Conservation (phyloP, 208 protist species). For the Trypanosoma avium region DNA sequence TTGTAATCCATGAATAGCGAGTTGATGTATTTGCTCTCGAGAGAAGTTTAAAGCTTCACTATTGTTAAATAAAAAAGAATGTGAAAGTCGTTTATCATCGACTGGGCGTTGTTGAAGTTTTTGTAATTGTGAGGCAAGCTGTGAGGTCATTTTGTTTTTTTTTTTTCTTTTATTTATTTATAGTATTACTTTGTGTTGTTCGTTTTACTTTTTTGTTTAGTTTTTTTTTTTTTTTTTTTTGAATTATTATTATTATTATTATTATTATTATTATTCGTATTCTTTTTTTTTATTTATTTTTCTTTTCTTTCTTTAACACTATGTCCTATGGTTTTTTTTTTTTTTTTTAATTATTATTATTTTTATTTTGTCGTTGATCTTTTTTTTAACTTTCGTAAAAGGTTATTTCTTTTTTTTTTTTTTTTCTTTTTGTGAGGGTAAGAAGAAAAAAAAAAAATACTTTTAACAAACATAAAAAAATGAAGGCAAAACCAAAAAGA, state of each 20-base stretch:
- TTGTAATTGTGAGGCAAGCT: constrained; percentile 80
- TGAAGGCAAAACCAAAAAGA: too few species aligned
- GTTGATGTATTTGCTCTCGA: constrained; percentile 83
- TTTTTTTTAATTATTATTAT: too few species aligned
- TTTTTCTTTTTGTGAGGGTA: too few species aligned
- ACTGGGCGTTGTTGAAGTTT: constrained; percentile 70
- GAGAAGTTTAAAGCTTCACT: constrained; percentile 73
- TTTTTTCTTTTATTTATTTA: constrained; percentile 4
- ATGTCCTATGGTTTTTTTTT: too few species aligned
- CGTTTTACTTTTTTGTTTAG: not conserved
- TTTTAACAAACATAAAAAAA: too few species aligned
- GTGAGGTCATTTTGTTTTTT: constrained; percentile 48
- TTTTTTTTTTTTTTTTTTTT: not conserved
- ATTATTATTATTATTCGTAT: not conserved
- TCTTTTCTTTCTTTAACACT: too few species aligned
- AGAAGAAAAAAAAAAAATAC: too few species aligned
- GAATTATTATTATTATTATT: not conserved
- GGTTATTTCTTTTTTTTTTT: too few species aligned
- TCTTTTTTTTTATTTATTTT: not conserved
- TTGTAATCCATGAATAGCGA: constrained; percentile 68
- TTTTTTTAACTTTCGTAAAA: too few species aligned
- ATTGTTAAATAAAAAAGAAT: constrained; percentile 82
- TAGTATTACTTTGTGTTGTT: constrained; percentile 8
- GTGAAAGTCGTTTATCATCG: constrained; percentile 53
- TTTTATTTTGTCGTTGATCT: too few species aligned